phyloP scores from a whole-genome alignment of 1,139 yeast species.

The Suhomyces anneliseae region DNA sequence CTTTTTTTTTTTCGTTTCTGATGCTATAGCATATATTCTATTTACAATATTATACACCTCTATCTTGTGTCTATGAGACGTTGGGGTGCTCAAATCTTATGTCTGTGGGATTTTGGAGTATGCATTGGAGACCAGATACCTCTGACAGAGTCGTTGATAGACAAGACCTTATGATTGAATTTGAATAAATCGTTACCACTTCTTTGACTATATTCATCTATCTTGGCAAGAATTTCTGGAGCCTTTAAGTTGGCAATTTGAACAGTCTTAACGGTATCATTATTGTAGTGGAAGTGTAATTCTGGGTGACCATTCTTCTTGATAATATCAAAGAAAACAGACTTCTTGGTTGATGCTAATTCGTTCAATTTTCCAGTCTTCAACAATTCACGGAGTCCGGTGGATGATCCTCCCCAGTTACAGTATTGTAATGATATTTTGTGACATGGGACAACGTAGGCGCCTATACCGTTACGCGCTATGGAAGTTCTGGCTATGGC shows the following conservation, averaged over 20 bases:
- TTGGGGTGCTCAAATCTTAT: conserved; percentile 62
- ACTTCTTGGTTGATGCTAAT: conserved; percentile 60
- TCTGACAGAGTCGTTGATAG: conserved; percentile 81
- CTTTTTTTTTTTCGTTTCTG: not conserved
- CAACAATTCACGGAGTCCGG: conserved; percentile 74
- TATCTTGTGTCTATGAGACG: conserved; percentile 64
- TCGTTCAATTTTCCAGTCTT: conserved; percentile 52
- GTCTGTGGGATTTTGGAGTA: conserved; percentile 65
- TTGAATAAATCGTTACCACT: conserved; percentile 44
- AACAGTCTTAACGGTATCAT: conserved; percentile 37
- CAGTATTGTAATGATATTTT: conserved; percentile 75
- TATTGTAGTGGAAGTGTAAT: conserved; percentile 33
- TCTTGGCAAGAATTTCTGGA: conserved; percentile 59
- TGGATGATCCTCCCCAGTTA: conserved; percentile 95
- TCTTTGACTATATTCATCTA: conserved; percentile 51
- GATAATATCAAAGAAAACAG: conserved; percentile 68
- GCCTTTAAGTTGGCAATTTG: conserved; percentile 55
- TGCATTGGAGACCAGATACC: conserved; percentile 99
- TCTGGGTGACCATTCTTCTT: conserved; percentile 83
- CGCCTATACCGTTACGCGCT: conserved; percentile 79
- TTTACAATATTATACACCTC: conserved; percentile 13
- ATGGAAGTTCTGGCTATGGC: conserved; percentile 55
- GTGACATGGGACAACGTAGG: conserved; percentile 74
- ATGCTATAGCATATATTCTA: conserved; percentile 6
- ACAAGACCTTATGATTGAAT: conserved; percentile 67